A percentile compares a stretch with the other conserved stretches of the same genome.
Conservation (phyloP, 2,329 filamentous ascomycete genomes). For the Alternaria ventricosa region DNA sequence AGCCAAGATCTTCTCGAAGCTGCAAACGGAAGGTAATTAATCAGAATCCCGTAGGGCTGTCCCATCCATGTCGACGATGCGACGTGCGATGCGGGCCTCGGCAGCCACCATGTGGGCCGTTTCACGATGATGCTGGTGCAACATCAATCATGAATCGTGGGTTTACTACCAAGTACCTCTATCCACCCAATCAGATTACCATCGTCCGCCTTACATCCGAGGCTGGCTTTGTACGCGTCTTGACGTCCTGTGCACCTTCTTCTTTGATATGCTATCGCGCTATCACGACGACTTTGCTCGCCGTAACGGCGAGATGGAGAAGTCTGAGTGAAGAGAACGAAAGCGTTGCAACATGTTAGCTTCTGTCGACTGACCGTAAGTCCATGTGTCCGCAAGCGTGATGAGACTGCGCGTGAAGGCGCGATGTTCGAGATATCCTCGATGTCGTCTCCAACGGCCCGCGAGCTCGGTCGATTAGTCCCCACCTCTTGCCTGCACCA, state of each 20-base stretch:
- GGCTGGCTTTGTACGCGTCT: not conserved
- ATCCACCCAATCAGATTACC: not conserved
- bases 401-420: too few species aligned
- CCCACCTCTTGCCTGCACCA: constrained; percentile 25
- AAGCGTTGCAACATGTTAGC: not conserved
- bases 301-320: not conserved
- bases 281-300: not conserved
- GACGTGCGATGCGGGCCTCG: constrained; percentile 5
- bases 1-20: not conserved
- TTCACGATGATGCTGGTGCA: constrained; percentile 5
- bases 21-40: not conserved
- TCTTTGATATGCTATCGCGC: not conserved
- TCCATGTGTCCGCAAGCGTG: too few species aligned
- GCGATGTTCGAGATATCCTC: not conserved
- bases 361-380: not conserved
- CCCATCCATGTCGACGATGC: constrained; percentile 4
- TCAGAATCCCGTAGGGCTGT: constrained; percentile 1
- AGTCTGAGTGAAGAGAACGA: not conserved
- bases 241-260: not conserved
- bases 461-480: not conserved
- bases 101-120: constrained; percentile 1
- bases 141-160: not conserved
- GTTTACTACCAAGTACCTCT: not conserved
- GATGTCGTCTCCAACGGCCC: not conserved
- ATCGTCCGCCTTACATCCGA: not conserved